Percentiles rank a stretch among this genome's conserved stretches.
Evolutionary conservation across 23 red algal species (phyloP).

Genomic region (Cyanidium caldarium): DNA sequence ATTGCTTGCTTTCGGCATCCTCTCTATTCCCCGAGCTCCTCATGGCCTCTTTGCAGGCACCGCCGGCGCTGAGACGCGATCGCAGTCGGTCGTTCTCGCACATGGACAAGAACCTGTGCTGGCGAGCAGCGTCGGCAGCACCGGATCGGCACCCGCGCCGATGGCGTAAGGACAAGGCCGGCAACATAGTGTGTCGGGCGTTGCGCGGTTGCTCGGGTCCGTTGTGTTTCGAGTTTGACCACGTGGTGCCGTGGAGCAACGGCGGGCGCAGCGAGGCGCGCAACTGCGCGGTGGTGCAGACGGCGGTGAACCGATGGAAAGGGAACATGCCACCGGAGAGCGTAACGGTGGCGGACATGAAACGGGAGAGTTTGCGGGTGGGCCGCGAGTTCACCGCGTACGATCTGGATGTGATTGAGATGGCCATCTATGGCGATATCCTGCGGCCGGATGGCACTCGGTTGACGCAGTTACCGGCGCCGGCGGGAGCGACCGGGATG

Average conservation of each 20-base stretch:
- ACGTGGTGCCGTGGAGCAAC: background rate
- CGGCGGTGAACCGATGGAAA: background rate
- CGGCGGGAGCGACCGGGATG: too few relatives aligned
- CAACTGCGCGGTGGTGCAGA: constrained; percentile 5
- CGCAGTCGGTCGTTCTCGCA: background rate
- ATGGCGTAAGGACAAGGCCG: background rate
- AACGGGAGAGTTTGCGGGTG: background rate
- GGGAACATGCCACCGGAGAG: background rate
- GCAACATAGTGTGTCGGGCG: background rate
- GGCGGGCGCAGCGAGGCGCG: background rate
- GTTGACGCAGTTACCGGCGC: background rate
- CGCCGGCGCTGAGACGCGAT: background rate
- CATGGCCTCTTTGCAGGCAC: background rate
- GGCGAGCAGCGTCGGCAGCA: background rate
- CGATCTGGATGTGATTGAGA: background rate
- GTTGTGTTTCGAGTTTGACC: background rate
- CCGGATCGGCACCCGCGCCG: background rate
- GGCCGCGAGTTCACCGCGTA: background rate
- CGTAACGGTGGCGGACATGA: background rate
- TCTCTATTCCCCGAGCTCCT: too few relatives aligned
- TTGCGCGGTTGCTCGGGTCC: background rate
- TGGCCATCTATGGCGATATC: constrained; percentile 1
- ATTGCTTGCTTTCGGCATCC: too few relatives aligned
- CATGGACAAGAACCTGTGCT: background rate
- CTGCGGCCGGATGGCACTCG: background rate